phyloP scores from a whole-genome alignment of 2,329 filamentous ascomycete genomes.

The Cercospora sesami region DNA sequence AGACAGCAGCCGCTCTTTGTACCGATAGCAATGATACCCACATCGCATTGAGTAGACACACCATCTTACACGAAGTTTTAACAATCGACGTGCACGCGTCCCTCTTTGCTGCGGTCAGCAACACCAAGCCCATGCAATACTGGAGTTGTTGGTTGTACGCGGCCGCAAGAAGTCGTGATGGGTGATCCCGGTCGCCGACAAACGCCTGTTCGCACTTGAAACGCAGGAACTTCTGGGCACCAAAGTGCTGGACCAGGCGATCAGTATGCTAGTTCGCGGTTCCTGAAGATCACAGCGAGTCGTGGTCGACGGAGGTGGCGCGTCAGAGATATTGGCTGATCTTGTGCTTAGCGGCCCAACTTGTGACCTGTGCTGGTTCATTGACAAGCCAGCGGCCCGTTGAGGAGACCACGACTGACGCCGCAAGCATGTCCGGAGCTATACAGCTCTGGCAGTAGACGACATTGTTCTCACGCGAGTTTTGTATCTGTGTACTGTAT shows the following conservation, averaged over 20 bases:
- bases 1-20: background rate
- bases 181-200: background rate
- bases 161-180: background rate
- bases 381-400: background rate
- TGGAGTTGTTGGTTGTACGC: background rate
- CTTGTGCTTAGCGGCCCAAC: conserved; percentile 4
- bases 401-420: background rate
- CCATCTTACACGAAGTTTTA: background rate
- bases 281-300: background rate
- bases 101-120: background rate
- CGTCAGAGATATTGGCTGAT: background rate
- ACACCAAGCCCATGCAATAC: background rate
- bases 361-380: background rate
- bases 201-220: background rate
- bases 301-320: background rate
- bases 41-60: background rate
- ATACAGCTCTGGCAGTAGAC: background rate
- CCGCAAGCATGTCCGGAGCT: background rate
- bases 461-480: background rate
- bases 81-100: background rate
- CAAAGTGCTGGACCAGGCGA: background rate
- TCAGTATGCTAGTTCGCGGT: background rate
- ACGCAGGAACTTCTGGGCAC: background rate
- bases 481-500: background rate
- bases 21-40: background rate